Evolutionary conservation across 2,329 filamentous ascomycete genomes (phyloP).

Genomic region (Clonostachys chloroleuca): DNA sequence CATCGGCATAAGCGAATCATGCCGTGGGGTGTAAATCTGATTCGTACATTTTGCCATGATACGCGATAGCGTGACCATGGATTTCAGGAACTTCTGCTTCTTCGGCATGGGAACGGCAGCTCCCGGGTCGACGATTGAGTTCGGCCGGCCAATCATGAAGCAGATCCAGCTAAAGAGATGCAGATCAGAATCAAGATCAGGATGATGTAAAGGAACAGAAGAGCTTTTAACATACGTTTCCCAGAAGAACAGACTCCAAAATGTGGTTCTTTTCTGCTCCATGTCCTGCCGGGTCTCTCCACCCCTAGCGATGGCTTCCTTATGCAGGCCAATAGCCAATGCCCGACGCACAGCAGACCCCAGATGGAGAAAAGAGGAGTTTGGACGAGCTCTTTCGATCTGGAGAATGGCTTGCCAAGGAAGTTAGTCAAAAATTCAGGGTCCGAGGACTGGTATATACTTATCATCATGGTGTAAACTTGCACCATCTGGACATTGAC

Average conservation of each 20-base stretch:
- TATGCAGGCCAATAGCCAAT: slow-evolving; percentile 35
- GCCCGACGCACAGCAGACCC: slow-evolving; percentile 34
- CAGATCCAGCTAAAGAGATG: slow-evolving; percentile 29
- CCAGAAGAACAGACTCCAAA: slow-evolving; percentile 30
- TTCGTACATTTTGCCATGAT: slow-evolving; percentile 31
- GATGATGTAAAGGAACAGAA: neutral
- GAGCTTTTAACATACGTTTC: slow-evolving; percentile 25
- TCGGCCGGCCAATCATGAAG: slow-evolving; percentile 34
- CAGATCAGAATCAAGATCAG: neutral
- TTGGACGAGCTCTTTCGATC: slow-evolving; percentile 34
- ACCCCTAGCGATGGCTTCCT: slow-evolving; percentile 24
- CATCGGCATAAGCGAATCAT: slow-evolving; percentile 25
- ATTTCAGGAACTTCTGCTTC: slow-evolving; percentile 28
- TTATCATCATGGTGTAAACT: slow-evolving; percentile 37
- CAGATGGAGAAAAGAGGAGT: slow-evolving; percentile 32
- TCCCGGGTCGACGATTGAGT: slow-evolving; percentile 27
- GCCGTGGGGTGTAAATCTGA: slow-evolving; percentile 31
- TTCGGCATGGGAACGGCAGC: slow-evolving; percentile 24
- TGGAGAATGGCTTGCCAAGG: slow-evolving; percentile 25
- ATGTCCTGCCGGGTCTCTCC: slow-evolving; percentile 22
- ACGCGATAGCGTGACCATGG: slow-evolving; percentile 26
- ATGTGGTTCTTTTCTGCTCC: slow-evolving; percentile 25
- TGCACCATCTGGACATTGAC: slow-evolving; percentile 38
- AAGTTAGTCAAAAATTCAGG: slow-evolving; percentile 13
- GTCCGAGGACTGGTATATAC: slow-evolving; percentile 4